Evolutionary conservation across 495 filamentous ascomycete genomes (phyloP), one percentile per base, ranked within the genome.

Genomic region (Penicillium atrosanguineum): DNA sequence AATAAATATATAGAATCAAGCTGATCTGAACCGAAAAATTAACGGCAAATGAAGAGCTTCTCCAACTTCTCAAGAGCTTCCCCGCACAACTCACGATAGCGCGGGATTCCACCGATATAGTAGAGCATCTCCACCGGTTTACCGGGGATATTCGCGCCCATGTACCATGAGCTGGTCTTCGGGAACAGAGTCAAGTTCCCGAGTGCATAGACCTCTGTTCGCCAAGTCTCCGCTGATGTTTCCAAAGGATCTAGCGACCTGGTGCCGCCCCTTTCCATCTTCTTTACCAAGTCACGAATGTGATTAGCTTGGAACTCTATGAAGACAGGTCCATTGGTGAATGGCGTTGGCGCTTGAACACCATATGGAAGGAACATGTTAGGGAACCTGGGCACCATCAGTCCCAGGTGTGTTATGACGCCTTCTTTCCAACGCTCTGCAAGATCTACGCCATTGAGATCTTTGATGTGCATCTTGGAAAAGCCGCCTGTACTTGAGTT

Each of bases 361-460:
- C 71, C 71, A 55, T 79, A 79, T 4, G 44, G 52, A 50, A 80
- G 71, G 69, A 81, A 80, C 65, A 79, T 72, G 60, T 84, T 84
- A 0, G 81, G 81, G 47, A 72, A 81, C 14, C 70, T 72, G 43
- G 61, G 57, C 26, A 69, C 70, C 14, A 64, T 69, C 48, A 81
- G 68, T n/a, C 81, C 81, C 0, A 82, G 67, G 46, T 73, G 76
- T 0, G 78, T 74, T 44, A 57, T 63, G 6, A 75, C 74, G 7
- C 79, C 79, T 0, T 59, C 47, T 28, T 55, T 59, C 80, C 80
- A 83, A 6, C 65, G 69, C 43, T 78, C 71, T 0, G 47, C 26
- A 3, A 83, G 61, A 15, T 64, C 52, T 9, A 67, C 38, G 14
- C 74, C 78, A 28, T 74, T 52, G 25, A 67, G 48, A 50, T 72